Conservation (phyloP, 2,329 filamentous ascomycete species). For the Magnaporthales sp. region DNA sequence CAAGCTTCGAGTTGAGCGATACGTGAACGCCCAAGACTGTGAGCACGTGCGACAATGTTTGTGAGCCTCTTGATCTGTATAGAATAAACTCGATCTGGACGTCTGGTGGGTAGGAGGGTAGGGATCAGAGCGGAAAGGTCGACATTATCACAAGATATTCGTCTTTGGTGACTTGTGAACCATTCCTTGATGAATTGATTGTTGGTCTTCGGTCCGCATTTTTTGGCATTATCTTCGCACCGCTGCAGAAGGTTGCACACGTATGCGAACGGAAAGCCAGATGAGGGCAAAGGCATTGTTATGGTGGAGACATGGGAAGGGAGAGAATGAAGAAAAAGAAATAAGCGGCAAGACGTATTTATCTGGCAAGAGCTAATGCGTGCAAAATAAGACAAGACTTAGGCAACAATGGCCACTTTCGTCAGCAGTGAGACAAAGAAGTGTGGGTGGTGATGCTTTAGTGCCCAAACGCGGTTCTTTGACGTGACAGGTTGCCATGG, state of each 20-base stretch:
- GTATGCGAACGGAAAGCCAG: constrained; percentile 54
- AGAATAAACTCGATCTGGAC: constrained; percentile 70
- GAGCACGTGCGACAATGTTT: constrained; percentile 56
- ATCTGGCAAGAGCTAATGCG: background rate
- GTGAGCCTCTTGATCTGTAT: constrained; percentile 55
- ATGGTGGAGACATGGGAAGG: background rate
- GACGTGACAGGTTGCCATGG: background rate
- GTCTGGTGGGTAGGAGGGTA: constrained; percentile 64
- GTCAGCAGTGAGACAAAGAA: background rate
- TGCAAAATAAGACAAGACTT: background rate
- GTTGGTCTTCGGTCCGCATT: constrained; percentile 16
- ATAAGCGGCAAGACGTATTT: background rate
- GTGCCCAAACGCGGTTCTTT: background rate
- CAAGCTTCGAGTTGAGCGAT: constrained; percentile 55
- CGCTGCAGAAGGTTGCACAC: constrained; percentile 67
- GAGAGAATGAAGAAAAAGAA: background rate
- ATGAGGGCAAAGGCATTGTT: background rate
- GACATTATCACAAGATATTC: constrained; percentile 47
- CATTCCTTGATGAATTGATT: constrained; percentile 47
- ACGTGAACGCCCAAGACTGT: constrained; percentile 56
- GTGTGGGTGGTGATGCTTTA: background rate
- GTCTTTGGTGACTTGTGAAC: constrained; percentile 56
- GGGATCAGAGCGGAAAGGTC: constrained; percentile 61
- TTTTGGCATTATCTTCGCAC: constrained; percentile 40
- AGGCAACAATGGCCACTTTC: background rate